phyloP scores from a whole-genome alignment of 306 rosid species.

The Rosa lucieae region DNA sequence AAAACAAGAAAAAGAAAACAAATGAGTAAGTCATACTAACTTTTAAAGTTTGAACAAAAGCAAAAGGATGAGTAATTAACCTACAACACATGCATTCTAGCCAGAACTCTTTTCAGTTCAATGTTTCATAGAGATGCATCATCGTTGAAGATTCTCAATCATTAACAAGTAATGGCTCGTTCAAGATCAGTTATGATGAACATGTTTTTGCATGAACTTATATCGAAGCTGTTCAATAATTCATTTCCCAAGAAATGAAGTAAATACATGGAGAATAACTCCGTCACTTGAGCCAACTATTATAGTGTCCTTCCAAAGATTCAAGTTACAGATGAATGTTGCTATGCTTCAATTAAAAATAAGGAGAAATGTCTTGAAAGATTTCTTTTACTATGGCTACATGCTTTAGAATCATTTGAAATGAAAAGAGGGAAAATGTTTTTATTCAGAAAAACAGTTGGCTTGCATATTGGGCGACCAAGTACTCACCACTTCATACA shows the following conservation, averaged over 20 bases:
- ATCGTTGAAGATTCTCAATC: not conserved
- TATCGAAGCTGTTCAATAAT: not conserved
- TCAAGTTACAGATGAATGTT: not conserved
- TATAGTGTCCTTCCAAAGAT: too few relatives aligned
- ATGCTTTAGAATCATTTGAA: too few relatives aligned
- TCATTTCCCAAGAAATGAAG: not conserved
- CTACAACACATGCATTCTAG: not conserved
- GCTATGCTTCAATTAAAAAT: too few relatives aligned
- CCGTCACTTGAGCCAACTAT: too few relatives aligned
- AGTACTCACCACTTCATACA: conserved; percentile 2
- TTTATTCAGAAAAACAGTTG: not conserved
- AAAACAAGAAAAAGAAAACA: not conserved
- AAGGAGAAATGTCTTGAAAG: too few relatives aligned
- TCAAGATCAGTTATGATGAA: not conserved
- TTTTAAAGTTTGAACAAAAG: not conserved
- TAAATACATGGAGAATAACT: not conserved
- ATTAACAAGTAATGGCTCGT: not conserved
- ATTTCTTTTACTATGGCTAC: too few relatives aligned
- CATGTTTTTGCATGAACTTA: not conserved
- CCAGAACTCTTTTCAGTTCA: not conserved
- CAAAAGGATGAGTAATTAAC: not conserved
- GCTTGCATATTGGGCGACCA: not conserved
- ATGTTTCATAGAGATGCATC: too few relatives aligned
- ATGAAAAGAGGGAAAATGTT: too few relatives aligned
- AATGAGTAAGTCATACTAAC: not conserved